phyloP scores from a whole-genome alignment of 2,329 filamentous ascomycete genomes.

The Chaetomium strumarium region DNA sequence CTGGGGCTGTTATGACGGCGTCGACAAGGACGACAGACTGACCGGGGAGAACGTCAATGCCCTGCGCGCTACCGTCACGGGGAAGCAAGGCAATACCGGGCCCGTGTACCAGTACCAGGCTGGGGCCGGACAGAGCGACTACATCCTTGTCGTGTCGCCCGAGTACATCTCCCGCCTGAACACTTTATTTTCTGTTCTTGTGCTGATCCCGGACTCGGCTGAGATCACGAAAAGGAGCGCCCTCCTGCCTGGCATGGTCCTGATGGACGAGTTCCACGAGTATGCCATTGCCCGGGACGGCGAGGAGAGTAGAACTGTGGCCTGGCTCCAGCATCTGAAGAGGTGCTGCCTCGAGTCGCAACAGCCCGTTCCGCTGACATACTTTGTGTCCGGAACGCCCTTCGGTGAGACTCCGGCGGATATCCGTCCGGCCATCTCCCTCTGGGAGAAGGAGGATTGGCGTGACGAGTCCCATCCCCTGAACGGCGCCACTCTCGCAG shows the following conservation, averaged over 20 bases:
- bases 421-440: slow-evolving; percentile 10
- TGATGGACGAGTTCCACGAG: slow-evolving; percentile 26
- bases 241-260: slow-evolving; percentile 17
- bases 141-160: slow-evolving; percentile 17
- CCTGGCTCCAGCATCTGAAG: slow-evolving; percentile 21
- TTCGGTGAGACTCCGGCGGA: slow-evolving; percentile 17
- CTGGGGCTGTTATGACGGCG: slow-evolving; percentile 4
- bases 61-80: slow-evolving; percentile 8
- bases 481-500: background rate
- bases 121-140: slow-evolving; percentile 10
- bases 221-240: slow-evolving; percentile 7
- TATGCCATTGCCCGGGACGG: slow-evolving; percentile 6
- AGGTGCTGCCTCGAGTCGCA: slow-evolving; percentile 4
- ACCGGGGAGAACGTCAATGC: slow-evolving; percentile 3
- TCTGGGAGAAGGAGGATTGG: slow-evolving; percentile 16
- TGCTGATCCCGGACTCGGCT: background rate
- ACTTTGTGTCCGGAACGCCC: slow-evolving; percentile 24
- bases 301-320: background rate
- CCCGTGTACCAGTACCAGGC: slow-evolving; percentile 7
- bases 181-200: background rate
- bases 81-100: background rate
- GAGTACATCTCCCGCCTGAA: slow-evolving; percentile 10
- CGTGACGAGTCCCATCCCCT: slow-evolving; percentile 4
- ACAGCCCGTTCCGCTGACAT: slow-evolving; percentile 11
- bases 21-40: slow-evolving; percentile 15